Base-by-base conservation (phyloP, 495 filamentous ascomycete genomes). In the Tuber indicum region DNA sequence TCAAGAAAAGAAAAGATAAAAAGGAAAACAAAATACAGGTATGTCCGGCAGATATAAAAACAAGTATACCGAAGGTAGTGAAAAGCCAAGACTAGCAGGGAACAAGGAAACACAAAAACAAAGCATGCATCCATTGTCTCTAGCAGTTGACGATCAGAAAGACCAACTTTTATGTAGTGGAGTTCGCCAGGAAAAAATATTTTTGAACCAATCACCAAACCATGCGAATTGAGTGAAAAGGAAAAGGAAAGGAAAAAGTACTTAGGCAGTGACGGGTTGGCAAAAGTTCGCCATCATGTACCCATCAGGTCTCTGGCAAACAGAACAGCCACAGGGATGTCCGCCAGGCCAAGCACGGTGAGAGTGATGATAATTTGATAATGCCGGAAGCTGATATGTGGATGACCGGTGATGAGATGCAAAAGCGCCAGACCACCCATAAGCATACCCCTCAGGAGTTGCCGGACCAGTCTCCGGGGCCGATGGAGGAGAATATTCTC, bases 241-340 rank as follows among this genome's bases (percentile, higher is more conserved):
- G 52, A 9, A 39, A 71, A 72, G 39, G 71, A 7, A 43, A 23
- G 73, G 47, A 74, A 72, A 66, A 70, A 69, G 69, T 73, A 47
- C 58, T 86, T 86, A 91, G 41, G 89, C 90, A 78, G 88, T 88
- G 39, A 91, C 90, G 39, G 92, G 86, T 84, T 92, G 92, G 32
- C 90, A 84, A 79, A 90, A 93, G 70, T 81, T 82, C 71, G 80
- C 69, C 82, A 88, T 88, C 81, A 93, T 89, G 82, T 94, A 93
- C 26, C 88, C 84, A 49, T 89, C 88, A 44, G 90, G 83, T 75
- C 91, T 88, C 77, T 89, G 90, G 16, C 86, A 85, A 84, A 92
- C 95, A 74, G 89, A 88, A 71, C 86, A 83, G 83, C 93, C 96
- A 76, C 86, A 87, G 83, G 92, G 96, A 32, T 91, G 92, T 44